Percentiles rank a stretch among this genome's conserved stretches.
Conservation (phyloP, 345 rosid genomes). For the Sonneratia caseolaris region DNA sequence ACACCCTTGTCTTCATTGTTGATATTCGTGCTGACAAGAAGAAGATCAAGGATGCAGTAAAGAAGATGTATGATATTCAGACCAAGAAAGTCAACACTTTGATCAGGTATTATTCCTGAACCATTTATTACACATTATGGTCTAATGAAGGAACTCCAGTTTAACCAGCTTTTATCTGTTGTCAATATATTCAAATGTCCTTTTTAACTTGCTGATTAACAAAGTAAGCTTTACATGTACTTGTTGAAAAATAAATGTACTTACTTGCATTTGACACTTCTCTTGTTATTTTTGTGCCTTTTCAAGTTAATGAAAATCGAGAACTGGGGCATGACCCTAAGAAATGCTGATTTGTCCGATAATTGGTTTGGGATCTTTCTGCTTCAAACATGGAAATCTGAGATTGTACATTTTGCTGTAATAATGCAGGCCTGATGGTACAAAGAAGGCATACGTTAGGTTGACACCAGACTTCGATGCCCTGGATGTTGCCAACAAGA, state of each 20-base stretch:
- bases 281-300: not conserved
- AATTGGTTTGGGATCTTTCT: not conserved
- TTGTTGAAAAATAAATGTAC: no score
- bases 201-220: not conserved
- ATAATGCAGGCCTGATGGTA: constrained; percentile 73
- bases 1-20: constrained; percentile 61
- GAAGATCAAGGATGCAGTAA: constrained; percentile 56
- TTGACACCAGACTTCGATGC: constrained; percentile 92
- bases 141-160: not conserved
- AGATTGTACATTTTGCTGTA: not conserved
- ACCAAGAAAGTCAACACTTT: constrained; percentile 58
- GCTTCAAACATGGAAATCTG: not conserved
- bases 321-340: not conserved
- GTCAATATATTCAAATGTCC: no score
- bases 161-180: no score
- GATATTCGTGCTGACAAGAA: constrained; percentile 59
- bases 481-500: constrained; percentile 70
- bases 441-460: constrained; percentile 91
- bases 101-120: constrained; percentile 32
- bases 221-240: not conserved
- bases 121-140: not conserved
- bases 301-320: not conserved
- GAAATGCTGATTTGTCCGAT: not conserved
- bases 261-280: not conserved
- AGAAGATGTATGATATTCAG: constrained; percentile 60